Evolutionary conservation across 1,284 basidiomycete genomes (phyloP).

Genomic region (Ustilago trichophora): DNA sequence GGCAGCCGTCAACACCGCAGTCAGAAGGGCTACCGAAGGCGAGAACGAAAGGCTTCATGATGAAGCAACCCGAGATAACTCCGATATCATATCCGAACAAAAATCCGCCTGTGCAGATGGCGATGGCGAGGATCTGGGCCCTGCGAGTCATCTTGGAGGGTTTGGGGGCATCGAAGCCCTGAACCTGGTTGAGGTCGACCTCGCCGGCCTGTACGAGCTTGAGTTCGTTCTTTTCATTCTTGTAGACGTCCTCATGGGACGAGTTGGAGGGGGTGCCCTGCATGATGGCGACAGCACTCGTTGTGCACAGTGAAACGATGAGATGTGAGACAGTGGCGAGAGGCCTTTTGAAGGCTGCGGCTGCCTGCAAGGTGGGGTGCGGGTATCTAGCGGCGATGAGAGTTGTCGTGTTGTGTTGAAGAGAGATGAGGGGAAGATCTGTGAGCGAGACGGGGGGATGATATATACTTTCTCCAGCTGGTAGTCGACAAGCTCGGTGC

Average conservation of each 20-base stretch:
- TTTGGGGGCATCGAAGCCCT: slow-evolving; percentile 40
- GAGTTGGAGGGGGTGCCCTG: slow-evolving; percentile 21
- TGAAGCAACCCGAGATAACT: slow-evolving; percentile 49
- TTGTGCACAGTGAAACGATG: not conserved
- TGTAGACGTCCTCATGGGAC: slow-evolving; percentile 39
- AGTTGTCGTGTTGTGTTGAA: not conserved
- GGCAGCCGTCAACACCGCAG: slow-evolving; percentile 26
- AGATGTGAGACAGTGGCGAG: not conserved
- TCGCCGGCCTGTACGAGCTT: slow-evolving; percentile 33
- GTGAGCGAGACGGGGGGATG: not conserved
- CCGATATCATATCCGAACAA: slow-evolving; percentile 53
- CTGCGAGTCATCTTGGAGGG: slow-evolving; percentile 46
- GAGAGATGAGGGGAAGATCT: not conserved
- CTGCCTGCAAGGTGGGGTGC: not conserved
- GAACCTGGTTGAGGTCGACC: slow-evolving; percentile 20
- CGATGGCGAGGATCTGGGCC: slow-evolving; percentile 36
- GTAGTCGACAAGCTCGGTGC: not conserved
- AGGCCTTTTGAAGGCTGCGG: too few species aligned
- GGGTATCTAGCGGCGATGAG: not conserved
- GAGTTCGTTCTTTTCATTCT: slow-evolving; percentile 40
- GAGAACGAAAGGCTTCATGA: slow-evolving; percentile 51
- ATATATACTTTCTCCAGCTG: slow-evolving; percentile 3
- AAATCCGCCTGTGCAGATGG: slow-evolving; percentile 52
- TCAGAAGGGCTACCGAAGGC: slow-evolving; percentile 42
- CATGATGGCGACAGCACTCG: slow-evolving; percentile 13